Evolutionary conservation across 768 basidiomycete species (phyloP).

Genomic region (Dentipellis fragilis): DNA sequence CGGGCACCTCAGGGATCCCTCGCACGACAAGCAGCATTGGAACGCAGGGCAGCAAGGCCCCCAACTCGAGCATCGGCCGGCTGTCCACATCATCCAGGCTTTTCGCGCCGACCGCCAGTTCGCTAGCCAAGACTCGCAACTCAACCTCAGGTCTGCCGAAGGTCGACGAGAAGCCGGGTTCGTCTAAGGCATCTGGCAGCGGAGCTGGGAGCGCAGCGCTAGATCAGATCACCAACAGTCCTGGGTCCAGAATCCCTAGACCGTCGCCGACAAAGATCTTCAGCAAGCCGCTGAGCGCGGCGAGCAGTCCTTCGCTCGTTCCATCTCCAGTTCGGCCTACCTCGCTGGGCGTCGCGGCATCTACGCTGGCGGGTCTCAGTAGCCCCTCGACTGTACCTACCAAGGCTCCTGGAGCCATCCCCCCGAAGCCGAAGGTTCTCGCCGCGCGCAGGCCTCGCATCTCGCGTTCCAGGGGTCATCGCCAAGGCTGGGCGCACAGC

Average conservation of each 20-base stretch:
- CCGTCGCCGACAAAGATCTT: slow-evolving; percentile 33
- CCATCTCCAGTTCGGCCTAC: slow-evolving; percentile 13
- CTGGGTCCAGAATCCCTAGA: slow-evolving; percentile 12
- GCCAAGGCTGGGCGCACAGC: slow-evolving; percentile 65
- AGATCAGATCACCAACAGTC: slow-evolving; percentile 27
- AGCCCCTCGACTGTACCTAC: background rate
- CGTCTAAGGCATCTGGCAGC: slow-evolving; percentile 9
- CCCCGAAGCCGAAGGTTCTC: slow-evolving; percentile 21
- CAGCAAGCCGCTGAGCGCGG: slow-evolving; percentile 34
- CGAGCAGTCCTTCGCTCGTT: slow-evolving; percentile 13
- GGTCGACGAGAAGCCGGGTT: slow-evolving; percentile 10
- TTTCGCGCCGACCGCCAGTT: slow-evolving; percentile 18
- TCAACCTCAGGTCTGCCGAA: background rate
- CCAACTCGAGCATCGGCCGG: slow-evolving; percentile 14
- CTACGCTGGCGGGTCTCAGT: slow-evolving; percentile 11
- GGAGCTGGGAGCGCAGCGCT: slow-evolving; percentile 13
- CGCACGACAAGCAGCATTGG: background rate
- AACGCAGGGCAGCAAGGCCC: background rate
- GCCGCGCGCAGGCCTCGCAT: slow-evolving; percentile 61
- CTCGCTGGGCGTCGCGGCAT: slow-evolving; percentile 21
- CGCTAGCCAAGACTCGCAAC: slow-evolving; percentile 11
- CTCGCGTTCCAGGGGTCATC: slow-evolving; percentile 41
- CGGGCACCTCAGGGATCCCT: slow-evolving; percentile 7
- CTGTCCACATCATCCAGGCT: slow-evolving; percentile 5
- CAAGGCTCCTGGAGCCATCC: slow-evolving; percentile 10